phyloP scores from a whole-genome alignment of 306 rosid genomes.

The Rosa persica region DNA sequence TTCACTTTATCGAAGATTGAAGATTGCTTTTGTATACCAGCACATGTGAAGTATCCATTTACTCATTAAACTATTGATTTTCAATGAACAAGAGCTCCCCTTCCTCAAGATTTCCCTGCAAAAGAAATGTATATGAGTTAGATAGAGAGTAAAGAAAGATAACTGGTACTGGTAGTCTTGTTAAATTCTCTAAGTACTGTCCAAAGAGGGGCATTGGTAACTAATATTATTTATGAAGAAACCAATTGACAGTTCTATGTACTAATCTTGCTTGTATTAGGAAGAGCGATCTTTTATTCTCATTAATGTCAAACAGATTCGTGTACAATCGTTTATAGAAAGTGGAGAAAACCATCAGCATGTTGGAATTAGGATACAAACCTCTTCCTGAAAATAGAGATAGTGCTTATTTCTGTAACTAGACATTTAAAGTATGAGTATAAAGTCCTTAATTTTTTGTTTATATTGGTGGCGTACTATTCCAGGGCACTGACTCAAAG shows the following conservation, averaged over 20 bases:
- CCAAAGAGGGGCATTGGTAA: background rate
- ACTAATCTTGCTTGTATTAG: background rate
- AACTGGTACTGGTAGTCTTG: background rate
- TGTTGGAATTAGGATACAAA: background rate
- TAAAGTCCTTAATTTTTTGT: background rate
- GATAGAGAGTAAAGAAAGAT: background rate
- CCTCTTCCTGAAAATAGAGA: background rate
- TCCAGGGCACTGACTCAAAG: slow-evolving; percentile 78
- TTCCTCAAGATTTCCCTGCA: background rate
- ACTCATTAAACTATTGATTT: background rate
- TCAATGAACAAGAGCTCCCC: background rate
- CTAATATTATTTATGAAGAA: background rate
- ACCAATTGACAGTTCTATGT: background rate
- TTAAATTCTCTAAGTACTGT: background rate
- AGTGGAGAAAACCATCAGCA: background rate
- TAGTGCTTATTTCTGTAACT: background rate
- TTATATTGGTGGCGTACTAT: background rate
- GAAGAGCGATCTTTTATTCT: background rate
- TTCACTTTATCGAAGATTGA: background rate
- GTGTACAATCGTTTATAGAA: background rate
- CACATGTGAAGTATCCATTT: background rate
- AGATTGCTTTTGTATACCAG: background rate
- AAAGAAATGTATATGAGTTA: background rate
- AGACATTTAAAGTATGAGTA: background rate
- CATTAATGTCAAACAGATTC: background rate